These are phyloP conservation scores for Salmacisia buchloeana DNA, from an alignment of 1,284 basidiomycete genomes.

Conservation along the genomic window DNA sequence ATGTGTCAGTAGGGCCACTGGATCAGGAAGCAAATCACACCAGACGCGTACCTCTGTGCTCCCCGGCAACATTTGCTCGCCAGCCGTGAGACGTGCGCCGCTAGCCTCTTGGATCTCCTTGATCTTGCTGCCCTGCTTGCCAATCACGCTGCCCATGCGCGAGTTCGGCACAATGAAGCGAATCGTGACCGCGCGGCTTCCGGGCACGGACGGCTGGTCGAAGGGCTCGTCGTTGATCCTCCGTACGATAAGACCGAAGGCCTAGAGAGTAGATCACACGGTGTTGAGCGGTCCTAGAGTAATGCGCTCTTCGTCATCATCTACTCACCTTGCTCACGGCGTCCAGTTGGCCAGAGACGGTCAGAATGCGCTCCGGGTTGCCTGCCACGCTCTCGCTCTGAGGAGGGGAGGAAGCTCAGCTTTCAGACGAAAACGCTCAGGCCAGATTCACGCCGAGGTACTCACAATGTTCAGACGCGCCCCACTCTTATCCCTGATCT, in stretches of 20 bases:
- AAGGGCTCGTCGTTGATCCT: constrained; percentile 99
- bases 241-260: constrained; percentile 95
- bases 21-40: not conserved
- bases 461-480: constrained; percentile 59
- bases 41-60: constrained; percentile 72
- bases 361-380: constrained; percentile 95
- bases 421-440: too few relatives aligned
- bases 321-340: constrained; percentile 90
- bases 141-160: constrained; percentile 98
- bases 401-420: not conserved
- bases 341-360: constrained; percentile 93
- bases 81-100: constrained; percentile 90
- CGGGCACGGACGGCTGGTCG: constrained; percentile 92
- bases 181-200: constrained; percentile 95
- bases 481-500: constrained; percentile 95
- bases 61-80: constrained; percentile 94
- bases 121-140: constrained; percentile 94
- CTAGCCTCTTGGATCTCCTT: constrained; percentile 99
- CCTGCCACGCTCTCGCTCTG: constrained; percentile 56
- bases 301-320: not conserved
- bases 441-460: too few relatives aligned
- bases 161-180: constrained; percentile 97
- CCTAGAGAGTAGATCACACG: too few relatives aligned
- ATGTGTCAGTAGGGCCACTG: not conserved
- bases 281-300: too few relatives aligned